Evolutionary conservation across 2,329 filamentous ascomycete species (phyloP).

Genomic region (Neopestalotiopsis rosae): DNA sequence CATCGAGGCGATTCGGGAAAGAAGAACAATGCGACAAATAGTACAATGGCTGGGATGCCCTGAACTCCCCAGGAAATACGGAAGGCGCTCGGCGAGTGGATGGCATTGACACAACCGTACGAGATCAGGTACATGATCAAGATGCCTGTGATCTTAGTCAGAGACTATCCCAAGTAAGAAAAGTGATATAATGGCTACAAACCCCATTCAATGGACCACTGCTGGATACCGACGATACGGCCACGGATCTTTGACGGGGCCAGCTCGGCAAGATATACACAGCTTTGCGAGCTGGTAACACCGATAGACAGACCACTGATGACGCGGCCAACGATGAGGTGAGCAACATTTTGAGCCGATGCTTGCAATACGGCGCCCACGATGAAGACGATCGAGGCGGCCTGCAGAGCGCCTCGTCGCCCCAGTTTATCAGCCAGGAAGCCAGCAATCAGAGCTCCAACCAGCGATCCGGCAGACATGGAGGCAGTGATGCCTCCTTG

Average conservation of each 20-base stretch:
- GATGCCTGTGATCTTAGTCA: slow-evolving; percentile 43
- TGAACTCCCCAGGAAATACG: slow-evolving; percentile 67
- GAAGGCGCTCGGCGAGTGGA: slow-evolving; percentile 61
- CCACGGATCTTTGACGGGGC: slow-evolving; percentile 62
- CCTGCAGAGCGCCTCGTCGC: slow-evolving; percentile 44
- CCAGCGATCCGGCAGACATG: slow-evolving; percentile 54
- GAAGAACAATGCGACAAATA: slow-evolving; percentile 60
- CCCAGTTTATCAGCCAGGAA: slow-evolving; percentile 51
- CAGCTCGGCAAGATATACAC: slow-evolving; percentile 70
- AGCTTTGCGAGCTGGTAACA: slow-evolving; percentile 67
- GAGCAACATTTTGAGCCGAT: slow-evolving; percentile 59
- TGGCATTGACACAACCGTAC: slow-evolving; percentile 63
- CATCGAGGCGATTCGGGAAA: slow-evolving; percentile 64
- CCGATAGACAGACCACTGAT: slow-evolving; percentile 68
- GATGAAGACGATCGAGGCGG: slow-evolving; percentile 50
- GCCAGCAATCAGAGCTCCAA: slow-evolving; percentile 50
- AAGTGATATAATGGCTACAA: neutral
- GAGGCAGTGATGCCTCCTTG: slow-evolving; percentile 55
- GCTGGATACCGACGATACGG: slow-evolving; percentile 70
- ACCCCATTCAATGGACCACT: slow-evolving; percentile 71
- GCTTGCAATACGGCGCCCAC: slow-evolving; percentile 63
- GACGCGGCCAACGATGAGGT: slow-evolving; percentile 56
- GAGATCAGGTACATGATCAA: slow-evolving; percentile 71
- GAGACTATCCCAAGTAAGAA: slow-evolving; percentile 37
- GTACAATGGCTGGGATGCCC: slow-evolving; percentile 36